Evolutionary conservation across 805 yeast genomes (phyloP).

Genomic region (Wickerhamomyces sydowiorum): DNA sequence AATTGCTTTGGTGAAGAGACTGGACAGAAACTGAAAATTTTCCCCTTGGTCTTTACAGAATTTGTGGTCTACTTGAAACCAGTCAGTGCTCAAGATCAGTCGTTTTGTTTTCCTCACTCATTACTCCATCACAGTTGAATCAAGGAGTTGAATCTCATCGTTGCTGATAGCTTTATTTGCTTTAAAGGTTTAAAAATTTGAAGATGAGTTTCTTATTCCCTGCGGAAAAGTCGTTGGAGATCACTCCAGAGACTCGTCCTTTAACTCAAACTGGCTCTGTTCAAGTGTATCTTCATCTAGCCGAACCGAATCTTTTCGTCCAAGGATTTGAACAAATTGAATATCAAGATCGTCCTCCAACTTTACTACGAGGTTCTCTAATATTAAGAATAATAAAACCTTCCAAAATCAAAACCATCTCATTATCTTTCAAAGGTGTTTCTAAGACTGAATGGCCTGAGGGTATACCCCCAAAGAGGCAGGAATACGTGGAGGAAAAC

Average conservation of each 20-base stretch:
- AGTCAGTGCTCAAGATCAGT: no score
- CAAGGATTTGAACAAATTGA: constrained; percentile 76
- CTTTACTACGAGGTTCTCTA: constrained; percentile 75
- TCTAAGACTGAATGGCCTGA: constrained; percentile 95
- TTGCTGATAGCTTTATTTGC: no score
- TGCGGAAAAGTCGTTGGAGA: constrained; percentile 42
- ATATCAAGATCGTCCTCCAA: constrained; percentile 62
- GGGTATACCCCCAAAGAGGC: constrained; percentile 89
- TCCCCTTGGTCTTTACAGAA: no score
- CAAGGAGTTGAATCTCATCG: no score
- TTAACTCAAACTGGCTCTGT: constrained; percentile 55
- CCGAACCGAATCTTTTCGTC: constrained; percentile 74
- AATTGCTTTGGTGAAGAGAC: no score
- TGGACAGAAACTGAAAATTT: no score
- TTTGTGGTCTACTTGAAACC: no score
- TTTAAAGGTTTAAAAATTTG: background rate
- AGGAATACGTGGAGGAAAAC: constrained; percentile 56
- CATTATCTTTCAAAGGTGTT: constrained; percentile 57
- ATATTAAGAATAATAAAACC: constrained; percentile 67
- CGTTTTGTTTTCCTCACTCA: no score
- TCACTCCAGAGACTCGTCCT: constrained; percentile 38
- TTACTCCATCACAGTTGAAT: no score
- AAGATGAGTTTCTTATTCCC: constrained; percentile 41
- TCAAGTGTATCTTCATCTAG: constrained; percentile 66
- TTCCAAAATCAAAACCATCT: constrained; percentile 59